Evolutionary conservation across 257 asterid genomes (phyloP), one percentile per base, ranked within the genome.

Genomic region (Thymus quinquecostatus): DNA sequence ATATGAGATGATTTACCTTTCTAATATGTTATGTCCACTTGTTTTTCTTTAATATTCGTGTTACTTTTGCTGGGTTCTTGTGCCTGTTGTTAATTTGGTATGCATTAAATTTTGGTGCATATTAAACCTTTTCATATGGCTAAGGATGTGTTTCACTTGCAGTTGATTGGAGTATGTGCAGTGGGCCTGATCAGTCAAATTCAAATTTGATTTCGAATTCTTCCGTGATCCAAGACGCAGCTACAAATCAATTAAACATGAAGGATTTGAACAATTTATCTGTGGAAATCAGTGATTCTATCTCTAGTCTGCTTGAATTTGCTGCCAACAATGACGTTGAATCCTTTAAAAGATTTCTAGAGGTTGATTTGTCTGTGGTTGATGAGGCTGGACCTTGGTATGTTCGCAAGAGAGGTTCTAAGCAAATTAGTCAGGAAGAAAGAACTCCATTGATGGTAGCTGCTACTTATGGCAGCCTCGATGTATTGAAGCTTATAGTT

Each of bases 401-500:
- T 64, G 91, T 87, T 27, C 88, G 98, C 11, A 86, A 78, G 81
- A 87, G 75, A 75, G 97, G 90, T 1, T 79, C 96, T 5, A 91
- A 84, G 81, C 90, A 82, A 71, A 86, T 91, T 48, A 79, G 72
- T 32, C 83, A 74, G 60, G 97, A 92, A 75, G 90, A 91, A 50
- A 84, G 96, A 69, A 95, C 96, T 8, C 95, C 97, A 1, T 59
- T 95, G 74, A 95, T 95, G 99, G 97, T 95, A 28, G 99, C 99
- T 70, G 90, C 99, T 53, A 79, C 87, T 2, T 95, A 84, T 68
- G 99, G 98, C 1, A 88, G 92, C 60, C 54, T 86, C 60, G 96
- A 89, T 83, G 97, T 92, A 11, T 43, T 92, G 76, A 88, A 86
- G 84, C 73, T 95, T 68, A 84, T 95, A 43, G 86, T 89, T 27